Base-by-base conservation (phyloP, 805 yeast genomes). In the Yarrowia alimentaria region DNA sequence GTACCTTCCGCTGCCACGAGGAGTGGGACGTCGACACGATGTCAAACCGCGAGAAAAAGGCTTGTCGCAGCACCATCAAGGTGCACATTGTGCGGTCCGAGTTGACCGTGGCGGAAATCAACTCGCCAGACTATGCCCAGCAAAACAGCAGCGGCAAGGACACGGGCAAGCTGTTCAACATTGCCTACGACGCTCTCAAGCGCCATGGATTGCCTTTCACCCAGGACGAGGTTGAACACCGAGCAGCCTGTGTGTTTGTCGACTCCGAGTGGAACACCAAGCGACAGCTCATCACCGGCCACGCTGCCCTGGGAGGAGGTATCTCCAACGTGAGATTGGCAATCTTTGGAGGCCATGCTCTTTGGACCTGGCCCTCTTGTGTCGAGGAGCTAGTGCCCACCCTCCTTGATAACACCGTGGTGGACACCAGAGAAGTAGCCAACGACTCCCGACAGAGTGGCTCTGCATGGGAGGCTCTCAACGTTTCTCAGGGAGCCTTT, bases 281-380 rank as follows among this genome's bases (percentile, higher is more conserved):
- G 32, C 66, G 68, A 24, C 71, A 79, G 14, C 67, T 85, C 56
- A 80, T 93, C 40, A 64, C 80, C 28, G 87, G 88, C 2, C 98
- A 93, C 68, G 97, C 97, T 2, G 98, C 98, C 0, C 68, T 91
- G 13, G 98, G 98, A 37, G 98, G 98, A 21, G 93, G 93, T 10
- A 74, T 75, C 19, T 81, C 75, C 32, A 70, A 78, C 33, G 70
- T 87, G 33, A 80, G 80, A 56, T 67, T 93, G 51, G 98, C 95
- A 1, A 88, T 93, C 8, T 91, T 90, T 66, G 99, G 99, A 5
- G 82, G 95, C 6, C 98, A 93, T 61, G 93, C 95, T 0, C 58
- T 88, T 10, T 90, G 85, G 64, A 78, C 95, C 1, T 93, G 95
- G 94, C 98, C 99, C n/a, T 66, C 76, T n/a, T 77, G 76, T 52